Conservation (phyloP, 179 eudicot genomes). For the Heliamphora pulchella region DNA sequence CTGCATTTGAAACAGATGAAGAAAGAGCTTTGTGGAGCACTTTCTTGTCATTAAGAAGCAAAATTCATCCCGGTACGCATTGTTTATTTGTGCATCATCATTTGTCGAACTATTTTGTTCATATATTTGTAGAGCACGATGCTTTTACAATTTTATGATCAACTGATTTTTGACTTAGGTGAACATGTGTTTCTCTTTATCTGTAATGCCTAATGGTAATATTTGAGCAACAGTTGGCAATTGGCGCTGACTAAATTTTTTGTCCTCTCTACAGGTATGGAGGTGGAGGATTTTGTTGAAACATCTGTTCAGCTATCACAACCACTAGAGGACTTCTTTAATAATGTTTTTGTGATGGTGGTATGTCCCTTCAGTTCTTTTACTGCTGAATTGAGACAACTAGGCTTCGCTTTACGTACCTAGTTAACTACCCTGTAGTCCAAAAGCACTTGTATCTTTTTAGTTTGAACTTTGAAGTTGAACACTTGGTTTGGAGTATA, state of each 20-base stretch:
- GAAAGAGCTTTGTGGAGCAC: slow-evolving; percentile 84
- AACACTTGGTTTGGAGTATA: background rate
- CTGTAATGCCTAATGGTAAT: background rate
- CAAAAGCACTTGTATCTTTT: background rate
- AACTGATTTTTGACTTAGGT: background rate
- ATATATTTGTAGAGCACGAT: slow-evolving; percentile 10
- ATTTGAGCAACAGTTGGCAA: background rate
- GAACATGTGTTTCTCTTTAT: background rate
- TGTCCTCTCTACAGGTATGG: slow-evolving; percentile 43
- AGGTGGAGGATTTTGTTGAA: slow-evolving; percentile 72
- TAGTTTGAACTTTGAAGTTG: background rate
- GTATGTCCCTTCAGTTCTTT: slow-evolving; percentile 39
- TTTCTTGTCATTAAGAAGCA: slow-evolving; percentile 54
- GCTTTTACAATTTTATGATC: background rate
- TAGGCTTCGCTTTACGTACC: background rate
- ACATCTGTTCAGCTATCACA: slow-evolving; percentile 55
- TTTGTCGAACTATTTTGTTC: background rate
- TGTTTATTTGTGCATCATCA: background rate
- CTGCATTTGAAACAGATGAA: slow-evolving; percentile 62
- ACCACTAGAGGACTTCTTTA: slow-evolving; percentile 88
- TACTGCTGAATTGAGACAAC: background rate
- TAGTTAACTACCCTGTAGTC: background rate
- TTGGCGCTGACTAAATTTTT: background rate
- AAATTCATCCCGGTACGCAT: slow-evolving; percentile 59
- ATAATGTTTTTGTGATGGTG: slow-evolving; percentile 95